These are phyloP conservation scores for Hypoxylon sp. DNA, from an alignment of 2,329 filamentous ascomycete genomes.

Conservation along the genomic window DNA sequence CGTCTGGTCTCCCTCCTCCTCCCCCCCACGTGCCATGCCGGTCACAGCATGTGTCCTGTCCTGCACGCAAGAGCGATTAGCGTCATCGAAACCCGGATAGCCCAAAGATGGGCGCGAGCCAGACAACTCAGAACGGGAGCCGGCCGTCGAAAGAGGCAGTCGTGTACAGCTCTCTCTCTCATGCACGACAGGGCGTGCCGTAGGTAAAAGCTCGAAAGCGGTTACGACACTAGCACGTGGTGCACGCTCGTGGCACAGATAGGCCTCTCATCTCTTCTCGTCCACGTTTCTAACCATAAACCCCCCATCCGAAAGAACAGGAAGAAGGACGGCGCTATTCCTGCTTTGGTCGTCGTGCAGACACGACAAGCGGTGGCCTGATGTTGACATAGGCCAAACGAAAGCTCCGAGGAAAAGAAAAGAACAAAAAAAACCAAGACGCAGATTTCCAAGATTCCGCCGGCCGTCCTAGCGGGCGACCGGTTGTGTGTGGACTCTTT, in stretches of 20 bases:
- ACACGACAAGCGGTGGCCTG: constrained; percentile 8
- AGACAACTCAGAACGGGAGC: constrained; percentile 1
- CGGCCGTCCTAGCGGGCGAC: constrained; percentile 8
- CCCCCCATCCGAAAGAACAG: too few species aligned
- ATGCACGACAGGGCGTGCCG: neutral
- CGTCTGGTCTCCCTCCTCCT: constrained; percentile 17
- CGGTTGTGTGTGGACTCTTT: constrained; percentile 9
- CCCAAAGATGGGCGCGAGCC: constrained; percentile 4
- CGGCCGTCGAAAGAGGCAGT: neutral
- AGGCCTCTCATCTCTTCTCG: neutral
- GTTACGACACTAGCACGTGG: constrained; percentile 33
- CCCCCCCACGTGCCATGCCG: constrained; percentile 23
- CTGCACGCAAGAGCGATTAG: constrained; percentile 23
- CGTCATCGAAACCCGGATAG: constrained; percentile 16
- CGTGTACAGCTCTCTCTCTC: too few species aligned
- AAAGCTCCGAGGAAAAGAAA: neutral
- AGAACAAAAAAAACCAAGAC: too few species aligned
- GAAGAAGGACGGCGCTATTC: neutral
- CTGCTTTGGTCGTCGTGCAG: constrained; percentile 17
- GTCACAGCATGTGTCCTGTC: constrained; percentile 4
- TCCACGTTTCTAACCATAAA: too few species aligned
- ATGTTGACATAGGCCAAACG: constrained; percentile 6
- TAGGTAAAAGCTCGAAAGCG: constrained; percentile 12
- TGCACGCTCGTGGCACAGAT: constrained; percentile 11
- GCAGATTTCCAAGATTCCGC: too few species aligned